phyloP scores from a whole-genome alignment of 225 moss, liverwort and hornwort genomes.

The Pleurozium schreberi region DNA sequence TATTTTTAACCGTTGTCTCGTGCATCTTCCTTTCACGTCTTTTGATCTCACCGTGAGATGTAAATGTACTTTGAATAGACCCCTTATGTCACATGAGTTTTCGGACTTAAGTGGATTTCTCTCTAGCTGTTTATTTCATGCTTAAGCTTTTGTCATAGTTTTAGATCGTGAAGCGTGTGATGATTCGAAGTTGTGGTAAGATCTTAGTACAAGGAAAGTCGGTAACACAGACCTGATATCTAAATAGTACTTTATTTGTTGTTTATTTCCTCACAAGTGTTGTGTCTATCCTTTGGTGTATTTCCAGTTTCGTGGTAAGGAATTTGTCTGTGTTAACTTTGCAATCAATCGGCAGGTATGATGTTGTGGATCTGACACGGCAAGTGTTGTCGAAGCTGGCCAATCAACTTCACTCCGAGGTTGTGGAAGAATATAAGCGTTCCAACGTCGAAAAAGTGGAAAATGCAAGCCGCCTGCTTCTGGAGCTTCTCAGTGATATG shows the following conservation, averaged over 20 bases:
- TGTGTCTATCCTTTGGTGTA: background rate
- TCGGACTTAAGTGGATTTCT: background rate
- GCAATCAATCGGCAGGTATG: constrained; percentile 47
- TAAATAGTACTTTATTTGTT: background rate
- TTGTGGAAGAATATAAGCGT: constrained; percentile 19
- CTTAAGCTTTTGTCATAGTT: background rate
- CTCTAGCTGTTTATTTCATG: background rate
- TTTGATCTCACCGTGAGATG: background rate
- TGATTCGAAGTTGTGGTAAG: background rate
- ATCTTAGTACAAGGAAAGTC: background rate
- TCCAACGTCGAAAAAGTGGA: constrained; percentile 40
- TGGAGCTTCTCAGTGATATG: constrained; percentile 58
- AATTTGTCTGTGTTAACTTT: background rate
- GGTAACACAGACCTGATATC: background rate
- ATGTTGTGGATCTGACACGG: constrained; percentile 79
- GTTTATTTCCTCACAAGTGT: background rate
- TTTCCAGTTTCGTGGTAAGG: background rate
- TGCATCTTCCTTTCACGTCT: background rate
- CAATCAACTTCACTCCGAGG: constrained; percentile 42
- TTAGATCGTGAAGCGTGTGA: background rate
- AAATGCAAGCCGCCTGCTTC: constrained; percentile 28
- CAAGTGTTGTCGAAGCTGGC: constrained; percentile 82
- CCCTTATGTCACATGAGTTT: background rate
- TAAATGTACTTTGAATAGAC: background rate
- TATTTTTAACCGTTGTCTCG: background rate